Evolutionary conservation across 2,329 filamentous ascomycete genomes (phyloP).

Genomic region (Hortaea werneckii): DNA sequence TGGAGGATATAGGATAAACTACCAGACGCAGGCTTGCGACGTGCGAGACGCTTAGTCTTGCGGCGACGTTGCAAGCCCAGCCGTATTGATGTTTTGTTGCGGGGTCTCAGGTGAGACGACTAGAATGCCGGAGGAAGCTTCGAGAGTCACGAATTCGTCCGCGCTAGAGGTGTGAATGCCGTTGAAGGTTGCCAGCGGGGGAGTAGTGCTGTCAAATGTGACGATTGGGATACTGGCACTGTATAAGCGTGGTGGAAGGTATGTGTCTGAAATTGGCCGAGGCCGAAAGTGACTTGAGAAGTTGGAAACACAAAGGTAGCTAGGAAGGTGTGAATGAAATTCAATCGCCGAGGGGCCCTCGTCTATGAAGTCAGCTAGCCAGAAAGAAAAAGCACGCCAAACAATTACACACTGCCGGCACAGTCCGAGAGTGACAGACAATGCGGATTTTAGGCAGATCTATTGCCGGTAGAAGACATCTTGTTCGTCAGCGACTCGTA

Average conservation of each 20-base stretch:
- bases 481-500: too few species aligned
- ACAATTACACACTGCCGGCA: not conserved
- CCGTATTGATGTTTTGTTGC: constrained; percentile 10
- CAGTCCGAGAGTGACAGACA: too few species aligned
- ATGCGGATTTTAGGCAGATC: too few species aligned
- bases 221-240: too few species aligned
- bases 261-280: too few species aligned
- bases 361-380: not conserved
- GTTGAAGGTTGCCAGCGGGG: too few species aligned
- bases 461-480: constrained; percentile 3
- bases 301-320: too few species aligned
- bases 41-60: constrained; percentile 18
- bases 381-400: not conserved
- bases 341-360: not conserved
- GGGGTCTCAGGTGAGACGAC: not conserved
- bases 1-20: constrained; percentile 3
- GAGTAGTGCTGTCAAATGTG: too few species aligned
- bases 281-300: too few species aligned
- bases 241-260: too few species aligned
- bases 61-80: constrained; percentile 27
- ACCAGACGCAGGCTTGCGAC: constrained; percentile 28
- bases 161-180: too few species aligned
- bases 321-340: too few species aligned
- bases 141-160: not conserved
- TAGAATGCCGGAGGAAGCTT: not conserved